Conservation (phyloP, 306 rosid species). For the Medicago arabica region DNA sequence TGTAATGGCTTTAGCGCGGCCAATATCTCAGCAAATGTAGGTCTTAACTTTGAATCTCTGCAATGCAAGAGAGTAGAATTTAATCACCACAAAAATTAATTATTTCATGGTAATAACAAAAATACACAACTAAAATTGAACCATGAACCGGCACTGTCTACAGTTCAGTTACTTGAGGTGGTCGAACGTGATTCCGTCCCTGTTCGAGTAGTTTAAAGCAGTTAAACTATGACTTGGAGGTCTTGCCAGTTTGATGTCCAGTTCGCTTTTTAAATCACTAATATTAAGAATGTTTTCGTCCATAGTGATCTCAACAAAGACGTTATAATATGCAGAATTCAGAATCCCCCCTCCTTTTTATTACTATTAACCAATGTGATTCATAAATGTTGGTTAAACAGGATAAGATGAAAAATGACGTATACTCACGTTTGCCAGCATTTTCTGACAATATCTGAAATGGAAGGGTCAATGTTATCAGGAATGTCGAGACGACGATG, state of each 20-base stretch:
- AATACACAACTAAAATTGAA: background rate
- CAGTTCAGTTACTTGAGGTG: background rate
- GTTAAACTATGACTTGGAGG: background rate
- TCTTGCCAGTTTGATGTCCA: background rate
- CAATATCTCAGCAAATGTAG: constrained; percentile 92
- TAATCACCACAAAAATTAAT: constrained; percentile 2
- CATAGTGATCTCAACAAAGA: background rate
- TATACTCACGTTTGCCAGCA: constrained; percentile 98
- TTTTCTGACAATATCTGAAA: constrained; percentile 76
- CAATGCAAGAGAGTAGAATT: constrained; percentile 43
- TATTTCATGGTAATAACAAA: background rate
- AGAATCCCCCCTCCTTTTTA: background rate
- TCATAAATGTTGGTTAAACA: too few relatives aligned
- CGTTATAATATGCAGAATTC: background rate
- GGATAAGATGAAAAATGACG: constrained; percentile 4
- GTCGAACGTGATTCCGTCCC: background rate
- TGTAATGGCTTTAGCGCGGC: constrained; percentile 87
- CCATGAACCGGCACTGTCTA: background rate
- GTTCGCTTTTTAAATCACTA: background rate
- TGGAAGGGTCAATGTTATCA: constrained; percentile 65
- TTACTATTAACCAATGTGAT: background rate
- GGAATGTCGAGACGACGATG: constrained; percentile 99
- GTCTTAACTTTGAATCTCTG: constrained; percentile 92
- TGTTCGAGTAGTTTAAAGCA: background rate
- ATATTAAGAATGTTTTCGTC: background rate